Conservation (phyloP, 2,329 filamentous ascomycete species). For the Aspergillus chevalieri region DNA sequence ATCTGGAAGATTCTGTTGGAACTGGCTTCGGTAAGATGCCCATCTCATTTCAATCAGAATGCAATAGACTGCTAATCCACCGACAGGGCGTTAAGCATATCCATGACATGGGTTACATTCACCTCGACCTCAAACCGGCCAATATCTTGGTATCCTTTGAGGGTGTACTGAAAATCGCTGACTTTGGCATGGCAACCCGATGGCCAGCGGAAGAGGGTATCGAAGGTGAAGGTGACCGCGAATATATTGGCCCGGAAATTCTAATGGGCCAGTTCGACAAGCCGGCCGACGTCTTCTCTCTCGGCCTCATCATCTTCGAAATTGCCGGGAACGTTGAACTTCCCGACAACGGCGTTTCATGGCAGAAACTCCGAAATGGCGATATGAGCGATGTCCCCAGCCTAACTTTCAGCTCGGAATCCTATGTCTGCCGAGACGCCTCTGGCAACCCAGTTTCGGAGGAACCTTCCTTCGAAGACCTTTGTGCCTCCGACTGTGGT, state of each 20-base stretch:
- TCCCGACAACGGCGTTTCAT: conserved; percentile 84
- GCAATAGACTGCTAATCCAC: conserved; percentile 8
- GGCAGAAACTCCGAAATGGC: conserved; percentile 82
- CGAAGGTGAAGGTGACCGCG: conserved; percentile 88
- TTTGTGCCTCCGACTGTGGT: conserved; percentile 38
- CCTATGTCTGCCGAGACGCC: conserved; percentile 66
- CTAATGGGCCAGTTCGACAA: conserved; percentile 81
- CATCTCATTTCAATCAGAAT: background rate
- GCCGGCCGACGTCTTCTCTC: conserved; percentile 85
- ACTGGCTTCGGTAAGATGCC: conserved; percentile 62
- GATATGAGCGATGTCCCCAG: conserved; percentile 85
- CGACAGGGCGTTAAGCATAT: conserved; percentile 78
- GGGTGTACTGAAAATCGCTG: conserved; percentile 60
- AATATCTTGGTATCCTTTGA: conserved; percentile 62
- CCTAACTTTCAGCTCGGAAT: conserved; percentile 70
- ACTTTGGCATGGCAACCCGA: conserved; percentile 65
- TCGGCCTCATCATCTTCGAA: conserved; percentile 91
- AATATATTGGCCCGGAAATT: conserved; percentile 93
- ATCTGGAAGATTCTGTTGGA: conserved; percentile 98
- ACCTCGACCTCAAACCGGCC: conserved; percentile 61
- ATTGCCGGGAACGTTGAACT: conserved; percentile 90
- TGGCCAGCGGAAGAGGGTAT: conserved; percentile 72
- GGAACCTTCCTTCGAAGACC: conserved; percentile 38
- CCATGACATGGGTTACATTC: conserved; percentile 76
- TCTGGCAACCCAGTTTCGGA: conserved; percentile 60